Evolutionary conservation across 306 rosid species (phyloP), one percentile per base, ranked within the genome.

Genomic region (Sphenostylis stenocarpa): DNA sequence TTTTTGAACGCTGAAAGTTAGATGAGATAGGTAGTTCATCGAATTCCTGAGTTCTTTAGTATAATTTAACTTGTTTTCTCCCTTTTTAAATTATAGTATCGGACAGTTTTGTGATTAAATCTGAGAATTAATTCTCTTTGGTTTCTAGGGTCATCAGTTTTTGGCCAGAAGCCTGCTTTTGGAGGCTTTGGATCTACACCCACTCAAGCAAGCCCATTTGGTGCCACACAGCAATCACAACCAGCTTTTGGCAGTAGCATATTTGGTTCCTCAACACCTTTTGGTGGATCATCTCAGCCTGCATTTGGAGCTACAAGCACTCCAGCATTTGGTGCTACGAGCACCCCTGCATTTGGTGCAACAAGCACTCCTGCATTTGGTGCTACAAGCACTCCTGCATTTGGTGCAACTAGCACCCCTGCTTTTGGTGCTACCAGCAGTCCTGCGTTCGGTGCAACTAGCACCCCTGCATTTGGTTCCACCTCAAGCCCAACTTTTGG

Each of bases 231-330:
- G 70, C 89, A 85, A 57, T 89, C 99, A 47, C 98, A 91, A 73
- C 90, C 97, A 41, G 92, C 96, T 55, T 93, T 95, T 70, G 99
- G 99, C 51, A 89, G 90, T 85, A 88, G 91, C 72, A 53, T 91
- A 58, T 92, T 96, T 84, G 96, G 97, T 78, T 86, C 97, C 55
- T 81, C 97, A 69, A 82, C 94, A 70, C 94, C 97, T 80, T 90
- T 93, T 77, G 97, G 91, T 61, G 93, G 84, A 51, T 51, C 94
- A 51, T 67, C 83, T 52, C 96, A 86, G 85, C 86, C 92, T 0
- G 83, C 97, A 3, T 91, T 91, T 56, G 94, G 94, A 7, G 64
- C 89, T 0, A 6, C 84, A 0, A 80, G 77, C 79, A 71, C 84
- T 45, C 91, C 91, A 0, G 78, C 90, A 26, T 88, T 90, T n/a